phyloP scores from a whole-genome alignment of 306 rosid genomes.

The Pueraria montana region DNA sequence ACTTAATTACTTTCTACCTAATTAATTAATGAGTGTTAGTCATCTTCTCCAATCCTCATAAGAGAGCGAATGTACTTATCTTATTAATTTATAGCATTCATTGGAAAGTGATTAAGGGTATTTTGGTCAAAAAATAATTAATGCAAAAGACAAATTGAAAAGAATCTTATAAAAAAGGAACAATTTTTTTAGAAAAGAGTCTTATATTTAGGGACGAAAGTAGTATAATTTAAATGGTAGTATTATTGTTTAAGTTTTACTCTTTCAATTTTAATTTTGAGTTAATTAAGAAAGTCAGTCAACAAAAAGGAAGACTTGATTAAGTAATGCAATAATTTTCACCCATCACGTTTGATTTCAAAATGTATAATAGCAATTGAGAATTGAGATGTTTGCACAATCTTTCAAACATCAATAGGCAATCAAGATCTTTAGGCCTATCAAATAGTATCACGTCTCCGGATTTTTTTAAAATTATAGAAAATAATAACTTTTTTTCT shows the following conservation, averaged over 20 bases:
- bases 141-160: too few species aligned
- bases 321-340: background rate
- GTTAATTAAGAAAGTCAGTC: background rate
- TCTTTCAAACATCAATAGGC: background rate
- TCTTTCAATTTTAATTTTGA: background rate
- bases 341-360: background rate
- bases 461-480: background rate
- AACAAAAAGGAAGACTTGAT: background rate
- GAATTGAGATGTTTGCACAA: conserved; percentile 13
- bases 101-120: too few species aligned
- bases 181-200: too few species aligned
- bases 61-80: too few species aligned
- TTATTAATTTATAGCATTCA: too few species aligned
- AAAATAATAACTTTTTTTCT: background rate
- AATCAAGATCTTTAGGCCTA: background rate
- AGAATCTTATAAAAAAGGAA: too few species aligned
- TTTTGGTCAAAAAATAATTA: too few species aligned
- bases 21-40: too few species aligned
- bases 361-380: background rate
- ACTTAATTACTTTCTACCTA: too few species aligned
- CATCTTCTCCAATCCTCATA: too few species aligned
- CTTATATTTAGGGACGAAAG: too few species aligned
- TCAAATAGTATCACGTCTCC: background rate
- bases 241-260: background rate
- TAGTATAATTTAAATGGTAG: too few species aligned